phyloP scores from a whole-genome alignment of 2,329 filamentous ascomycete species.

The Fusarium chlamydosporum region DNA sequence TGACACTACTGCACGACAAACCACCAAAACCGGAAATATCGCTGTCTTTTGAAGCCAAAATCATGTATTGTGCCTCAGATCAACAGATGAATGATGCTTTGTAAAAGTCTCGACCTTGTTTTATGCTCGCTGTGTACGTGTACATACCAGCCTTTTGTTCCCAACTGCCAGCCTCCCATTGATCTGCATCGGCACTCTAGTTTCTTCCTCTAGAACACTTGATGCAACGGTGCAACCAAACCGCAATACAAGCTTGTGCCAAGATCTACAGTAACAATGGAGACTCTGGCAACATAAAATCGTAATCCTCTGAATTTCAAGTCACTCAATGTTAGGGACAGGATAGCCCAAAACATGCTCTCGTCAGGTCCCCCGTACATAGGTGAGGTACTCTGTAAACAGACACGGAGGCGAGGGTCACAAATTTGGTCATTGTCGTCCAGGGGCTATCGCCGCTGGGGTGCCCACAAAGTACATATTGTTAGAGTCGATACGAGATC shows the following conservation, averaged over 20 bases:
- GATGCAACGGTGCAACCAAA: conserved; percentile 6
- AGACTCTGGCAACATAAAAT: conserved; percentile 14
- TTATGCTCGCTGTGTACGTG: neutral
- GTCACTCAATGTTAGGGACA: conserved; percentile 16
- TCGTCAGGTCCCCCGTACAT: conserved; percentile 4
- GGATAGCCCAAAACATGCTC: conserved; percentile 36
- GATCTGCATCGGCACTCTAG: conserved; percentile 17
- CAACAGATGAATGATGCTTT: conserved; percentile 23
- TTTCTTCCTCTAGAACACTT: neutral
- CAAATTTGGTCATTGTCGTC: conserved; percentile 30
- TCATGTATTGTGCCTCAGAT: conserved; percentile 22
- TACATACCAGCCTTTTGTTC: conserved; percentile 10
- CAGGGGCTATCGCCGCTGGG: conserved; percentile 25
- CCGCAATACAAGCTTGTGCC: conserved; percentile 10
- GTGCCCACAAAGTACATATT: conserved; percentile 42
- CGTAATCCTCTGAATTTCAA: conserved; percentile 17
- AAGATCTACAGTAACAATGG: conserved; percentile 22
- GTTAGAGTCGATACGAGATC: conserved; percentile 53
- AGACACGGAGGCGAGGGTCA: conserved; percentile 5
- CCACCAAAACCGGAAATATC: conserved; percentile 31
- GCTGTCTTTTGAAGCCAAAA: conserved; percentile 16
- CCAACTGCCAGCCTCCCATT: conserved; percentile 10
- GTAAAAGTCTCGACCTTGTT: conserved; percentile 4
- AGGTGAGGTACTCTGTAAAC: conserved; percentile 5
- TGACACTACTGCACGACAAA: conserved; percentile 27